Evolutionary conservation across 176 grass and related monocot species (phyloP).

Genomic region (Oryza meyeriana): DNA sequence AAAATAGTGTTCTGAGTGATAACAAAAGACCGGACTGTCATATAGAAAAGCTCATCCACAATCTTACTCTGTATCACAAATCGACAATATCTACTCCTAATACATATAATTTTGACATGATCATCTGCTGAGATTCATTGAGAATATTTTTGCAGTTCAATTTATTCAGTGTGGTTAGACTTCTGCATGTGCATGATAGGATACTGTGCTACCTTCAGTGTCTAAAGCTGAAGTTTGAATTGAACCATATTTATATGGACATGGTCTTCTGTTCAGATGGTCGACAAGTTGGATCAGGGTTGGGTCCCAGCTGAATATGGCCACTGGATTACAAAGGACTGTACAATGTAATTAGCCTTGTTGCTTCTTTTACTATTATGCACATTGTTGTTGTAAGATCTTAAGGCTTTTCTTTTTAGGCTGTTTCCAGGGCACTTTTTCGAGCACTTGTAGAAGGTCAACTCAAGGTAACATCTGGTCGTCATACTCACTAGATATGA

Average conservation of each 20-base stretch:
- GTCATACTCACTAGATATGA: not conserved
- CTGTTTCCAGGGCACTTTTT: conserved; percentile 85
- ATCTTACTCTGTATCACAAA: not conserved
- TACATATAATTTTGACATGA: conserved; percentile 16
- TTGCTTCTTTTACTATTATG: conserved; percentile 16
- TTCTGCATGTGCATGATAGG: not conserved
- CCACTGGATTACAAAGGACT: conserved; percentile 90
- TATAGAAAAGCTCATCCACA: conserved; percentile 3
- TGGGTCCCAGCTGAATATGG: conserved; percentile 68
- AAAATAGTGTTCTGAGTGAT: not conserved
- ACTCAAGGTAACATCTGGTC: conserved; percentile 73
- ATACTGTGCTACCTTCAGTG: not conserved
- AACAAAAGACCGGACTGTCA: conserved; percentile 7
- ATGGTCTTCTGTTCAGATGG: conserved; percentile 68
- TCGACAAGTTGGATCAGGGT: conserved; percentile 95
- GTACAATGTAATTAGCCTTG: conserved; percentile 59
- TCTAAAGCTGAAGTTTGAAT: conserved; percentile 6
- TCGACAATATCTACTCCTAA: not conserved
- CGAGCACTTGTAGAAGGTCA: conserved; percentile 98
- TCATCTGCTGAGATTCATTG: conserved; percentile 15
- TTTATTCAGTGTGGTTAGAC: not conserved
- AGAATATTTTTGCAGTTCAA: not conserved
- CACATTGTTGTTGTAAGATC: conserved; percentile 25
- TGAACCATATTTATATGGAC: conserved; percentile 26
- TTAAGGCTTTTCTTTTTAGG: conserved; percentile 50